phyloP scores from a whole-genome alignment of 192 early-diverging fungal species.

The Rhizoclosmatium globosum region DNA sequence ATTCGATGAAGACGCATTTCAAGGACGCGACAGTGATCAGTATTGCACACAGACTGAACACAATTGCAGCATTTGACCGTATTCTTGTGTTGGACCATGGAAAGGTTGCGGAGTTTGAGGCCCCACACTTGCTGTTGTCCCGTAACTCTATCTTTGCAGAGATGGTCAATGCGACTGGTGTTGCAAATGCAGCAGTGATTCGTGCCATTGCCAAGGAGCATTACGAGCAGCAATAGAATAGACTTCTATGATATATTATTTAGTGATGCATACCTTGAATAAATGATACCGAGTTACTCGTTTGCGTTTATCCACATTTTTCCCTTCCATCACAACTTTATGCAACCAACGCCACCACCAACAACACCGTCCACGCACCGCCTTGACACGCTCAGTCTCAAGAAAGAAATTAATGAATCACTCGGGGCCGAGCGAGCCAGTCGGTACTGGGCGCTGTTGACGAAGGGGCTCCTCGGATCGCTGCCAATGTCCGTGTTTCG shows the following conservation, averaged over 20 bases:
- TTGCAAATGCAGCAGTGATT: slow-evolving; percentile 38
- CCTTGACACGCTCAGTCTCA: slow-evolving; percentile 51
- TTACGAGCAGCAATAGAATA: neutral
- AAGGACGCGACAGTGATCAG: no score
- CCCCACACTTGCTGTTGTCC: slow-evolving; percentile 51
- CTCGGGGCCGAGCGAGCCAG: slow-evolving; percentile 45
- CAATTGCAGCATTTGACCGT: no score
- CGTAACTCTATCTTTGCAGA: no score
- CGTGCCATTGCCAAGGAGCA: neutral
- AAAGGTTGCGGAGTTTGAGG: no score
- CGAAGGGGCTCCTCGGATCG: slow-evolving; percentile 46
- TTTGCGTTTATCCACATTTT: neutral
- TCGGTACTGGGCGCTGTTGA: slow-evolving; percentile 52
- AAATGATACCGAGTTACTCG: no score
- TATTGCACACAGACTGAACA: no score
- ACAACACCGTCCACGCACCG: slow-evolving; percentile 23
- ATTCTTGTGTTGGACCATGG: no score
- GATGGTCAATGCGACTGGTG: no score
- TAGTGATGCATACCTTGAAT: no score
- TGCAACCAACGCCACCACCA: neutral
- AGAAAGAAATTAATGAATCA: slow-evolving; percentile 49
- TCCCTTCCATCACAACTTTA: neutral
- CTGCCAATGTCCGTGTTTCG: slow-evolving; percentile 36
- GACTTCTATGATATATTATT: no score
- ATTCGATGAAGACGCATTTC: no score